Percentiles rank a stretch among this genome's conserved stretches.
These are phyloP conservation scores for Gastrolobium villosum DNA, from an alignment of 306 rosid species.

Conservation along the genomic window DNA sequence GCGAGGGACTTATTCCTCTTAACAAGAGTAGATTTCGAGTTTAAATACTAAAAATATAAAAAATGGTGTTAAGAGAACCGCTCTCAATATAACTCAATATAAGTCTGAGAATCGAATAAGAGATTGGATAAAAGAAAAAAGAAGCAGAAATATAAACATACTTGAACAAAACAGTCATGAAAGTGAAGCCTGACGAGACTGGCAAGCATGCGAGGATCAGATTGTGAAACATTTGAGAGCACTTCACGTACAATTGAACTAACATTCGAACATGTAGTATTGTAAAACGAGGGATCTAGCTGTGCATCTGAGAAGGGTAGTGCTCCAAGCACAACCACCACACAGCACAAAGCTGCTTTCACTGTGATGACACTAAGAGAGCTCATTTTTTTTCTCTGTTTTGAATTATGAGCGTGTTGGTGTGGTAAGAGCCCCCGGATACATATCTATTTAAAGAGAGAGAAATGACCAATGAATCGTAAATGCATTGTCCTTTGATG, in stretches of 20 bases:
- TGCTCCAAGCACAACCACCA: slow-evolving; percentile 39
- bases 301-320: slow-evolving; percentile 49
- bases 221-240: slow-evolving; percentile 42
- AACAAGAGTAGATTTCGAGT: too few relatives aligned
- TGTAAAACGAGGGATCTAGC: slow-evolving; percentile 55
- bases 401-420: neutral
- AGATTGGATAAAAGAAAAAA: neutral
- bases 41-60: too few relatives aligned
- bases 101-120: too few relatives aligned
- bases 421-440: too few relatives aligned
- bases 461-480: neutral
- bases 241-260: slow-evolving; percentile 42
- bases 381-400: slow-evolving; percentile 29
- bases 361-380: neutral
- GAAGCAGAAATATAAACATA: slow-evolving; percentile 10
- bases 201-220: slow-evolving; percentile 59
- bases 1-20: too few relatives aligned
- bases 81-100: too few relatives aligned
- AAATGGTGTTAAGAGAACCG: too few relatives aligned
- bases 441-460: slow-evolving; percentile 7
- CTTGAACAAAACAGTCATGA: slow-evolving; percentile 73
- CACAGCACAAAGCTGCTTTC: slow-evolving; percentile 19
- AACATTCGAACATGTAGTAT: slow-evolving; percentile 47
- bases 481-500: neutral
- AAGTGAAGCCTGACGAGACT: slow-evolving; percentile 68